Evolutionary conservation across 1,284 basidiomycete genomes (phyloP).

Genomic region (Termitomyces sp.): DNA sequence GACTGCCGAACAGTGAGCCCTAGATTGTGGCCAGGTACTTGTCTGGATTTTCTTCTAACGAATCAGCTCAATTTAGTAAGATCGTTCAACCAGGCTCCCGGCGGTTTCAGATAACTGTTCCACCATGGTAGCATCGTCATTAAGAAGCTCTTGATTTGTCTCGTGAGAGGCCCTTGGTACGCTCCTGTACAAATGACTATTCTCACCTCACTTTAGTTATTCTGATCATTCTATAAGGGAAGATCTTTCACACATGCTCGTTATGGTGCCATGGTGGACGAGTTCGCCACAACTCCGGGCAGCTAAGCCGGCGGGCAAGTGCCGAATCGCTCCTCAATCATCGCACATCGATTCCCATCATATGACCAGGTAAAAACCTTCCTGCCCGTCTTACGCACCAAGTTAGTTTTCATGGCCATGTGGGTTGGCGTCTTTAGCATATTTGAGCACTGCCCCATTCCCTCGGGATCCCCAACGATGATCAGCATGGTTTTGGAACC

Average conservation of each 20-base stretch:
- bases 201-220: constrained; percentile 8
- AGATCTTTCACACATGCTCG: not conserved
- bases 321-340: constrained; percentile 5
- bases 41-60: constrained; percentile 12
- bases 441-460: constrained; percentile 6
- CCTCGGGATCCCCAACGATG: constrained; percentile 15
- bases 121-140: constrained; percentile 8
- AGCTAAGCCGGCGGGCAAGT: constrained; percentile 1
- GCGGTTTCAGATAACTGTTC: constrained; percentile 13
- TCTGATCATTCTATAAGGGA: constrained; percentile 1
- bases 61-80: constrained; percentile 16
- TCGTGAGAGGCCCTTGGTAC: constrained; percentile 14
- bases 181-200: constrained; percentile 5
- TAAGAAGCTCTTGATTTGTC: constrained; percentile 15
- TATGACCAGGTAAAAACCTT: constrained; percentile 16
- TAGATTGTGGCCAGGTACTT: constrained; percentile 14
- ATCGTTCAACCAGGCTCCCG: constrained; percentile 15
- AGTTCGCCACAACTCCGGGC: constrained; percentile 9
- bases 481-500: not conserved
- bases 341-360: constrained; percentile 11
- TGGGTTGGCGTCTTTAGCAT: constrained; percentile 6
- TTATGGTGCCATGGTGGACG: not conserved
- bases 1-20: constrained; percentile 7
- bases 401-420: constrained; percentile 11
- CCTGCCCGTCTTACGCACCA: constrained; percentile 10